Evolutionary conservation across 768 basidiomycete species (phyloP).

Genomic region (Termitomyces sp.): DNA sequence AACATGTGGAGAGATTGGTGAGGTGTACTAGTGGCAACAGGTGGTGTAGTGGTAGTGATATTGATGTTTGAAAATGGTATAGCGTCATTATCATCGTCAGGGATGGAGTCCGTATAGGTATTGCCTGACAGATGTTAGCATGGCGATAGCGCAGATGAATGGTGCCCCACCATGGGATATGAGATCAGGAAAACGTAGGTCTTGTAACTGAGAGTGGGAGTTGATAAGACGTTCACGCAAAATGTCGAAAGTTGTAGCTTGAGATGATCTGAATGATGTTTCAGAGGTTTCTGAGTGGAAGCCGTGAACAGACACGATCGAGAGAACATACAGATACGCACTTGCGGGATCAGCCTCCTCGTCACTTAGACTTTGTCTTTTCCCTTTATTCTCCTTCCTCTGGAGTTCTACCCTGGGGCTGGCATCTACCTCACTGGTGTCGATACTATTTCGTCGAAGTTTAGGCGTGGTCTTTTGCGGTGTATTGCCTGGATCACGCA

Average conservation of each 20-base stretch:
- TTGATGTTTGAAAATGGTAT: conserved; percentile 32
- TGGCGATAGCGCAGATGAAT: background rate
- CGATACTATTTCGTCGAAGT: conserved; percentile 53
- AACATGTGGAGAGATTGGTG: conserved; percentile 53
- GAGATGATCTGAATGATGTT: conserved; percentile 35
- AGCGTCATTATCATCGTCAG: conserved; percentile 29
- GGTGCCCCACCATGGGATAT: conserved; percentile 29
- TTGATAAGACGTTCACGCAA: conserved; percentile 40
- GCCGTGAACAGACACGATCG: conserved; percentile 8
- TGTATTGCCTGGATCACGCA: conserved; percentile 59
- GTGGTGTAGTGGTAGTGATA: conserved; percentile 34
- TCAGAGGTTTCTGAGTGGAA: conserved; percentile 18
- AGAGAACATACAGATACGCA: conserved; percentile 25
- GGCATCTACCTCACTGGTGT: conserved; percentile 53
- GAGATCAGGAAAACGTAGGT: conserved; percentile 25
- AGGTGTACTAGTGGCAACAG: conserved; percentile 51
- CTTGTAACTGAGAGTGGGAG: conserved; percentile 30
- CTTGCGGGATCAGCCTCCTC: conserved; percentile 53
- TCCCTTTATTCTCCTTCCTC: conserved; percentile 38
- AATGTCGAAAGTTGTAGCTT: conserved; percentile 39
- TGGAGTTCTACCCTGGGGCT: conserved; percentile 40
- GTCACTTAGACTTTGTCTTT: conserved; percentile 59
- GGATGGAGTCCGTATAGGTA: background rate
- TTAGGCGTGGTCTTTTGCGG: conserved; percentile 44
- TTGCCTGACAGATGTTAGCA: background rate